Evolutionary conservation across 2,329 filamentous ascomycete species (phyloP).

Genomic region (Venturia pyrina): DNA sequence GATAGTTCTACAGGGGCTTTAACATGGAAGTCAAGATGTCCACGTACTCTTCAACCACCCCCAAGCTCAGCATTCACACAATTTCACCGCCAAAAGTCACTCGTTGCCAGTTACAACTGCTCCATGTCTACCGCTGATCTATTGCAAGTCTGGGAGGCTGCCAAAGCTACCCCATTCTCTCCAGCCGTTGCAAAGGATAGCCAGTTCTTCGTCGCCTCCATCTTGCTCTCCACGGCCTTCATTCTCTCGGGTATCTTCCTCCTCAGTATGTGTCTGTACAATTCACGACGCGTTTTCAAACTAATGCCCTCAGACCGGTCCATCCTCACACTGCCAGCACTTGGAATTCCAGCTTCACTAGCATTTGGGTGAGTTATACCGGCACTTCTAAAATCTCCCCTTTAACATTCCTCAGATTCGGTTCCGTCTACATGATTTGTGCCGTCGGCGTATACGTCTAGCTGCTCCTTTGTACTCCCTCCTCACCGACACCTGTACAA

Average conservation of each 20-base stretch:
- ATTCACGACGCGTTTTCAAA: not conserved
- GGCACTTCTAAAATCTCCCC: constrained; percentile 15
- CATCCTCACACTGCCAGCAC: constrained; percentile 60
- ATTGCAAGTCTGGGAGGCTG: constrained; percentile 84
- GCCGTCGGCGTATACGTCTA: constrained; percentile 97
- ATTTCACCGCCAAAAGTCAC: not conserved
- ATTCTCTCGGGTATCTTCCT: constrained; percentile 70
- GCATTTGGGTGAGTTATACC: constrained; percentile 65
- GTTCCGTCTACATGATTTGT: constrained; percentile 97
- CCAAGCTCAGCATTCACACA: not conserved
- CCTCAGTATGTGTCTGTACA: constrained; percentile 54
- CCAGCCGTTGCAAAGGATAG: constrained; percentile 69
- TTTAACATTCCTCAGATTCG: constrained; percentile 51
- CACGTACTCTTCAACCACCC: not conserved
- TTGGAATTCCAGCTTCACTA: constrained; percentile 79
- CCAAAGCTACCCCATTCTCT: constrained; percentile 74
- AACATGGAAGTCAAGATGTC: not conserved
- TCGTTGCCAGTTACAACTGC: constrained; percentile 14
- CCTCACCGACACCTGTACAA: constrained; percentile 21
- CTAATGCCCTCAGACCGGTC: constrained; percentile 59
- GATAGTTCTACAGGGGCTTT: not conserved
- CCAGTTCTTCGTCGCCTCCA: constrained; percentile 75
- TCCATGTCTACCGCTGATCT: constrained; percentile 57
- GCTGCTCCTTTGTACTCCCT: constrained; percentile 21
- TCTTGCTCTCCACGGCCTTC: constrained; percentile 58